Evolutionary conservation across 495 filamentous ascomycete species (phyloP).

Genomic region (Chaetomium tenue): DNA sequence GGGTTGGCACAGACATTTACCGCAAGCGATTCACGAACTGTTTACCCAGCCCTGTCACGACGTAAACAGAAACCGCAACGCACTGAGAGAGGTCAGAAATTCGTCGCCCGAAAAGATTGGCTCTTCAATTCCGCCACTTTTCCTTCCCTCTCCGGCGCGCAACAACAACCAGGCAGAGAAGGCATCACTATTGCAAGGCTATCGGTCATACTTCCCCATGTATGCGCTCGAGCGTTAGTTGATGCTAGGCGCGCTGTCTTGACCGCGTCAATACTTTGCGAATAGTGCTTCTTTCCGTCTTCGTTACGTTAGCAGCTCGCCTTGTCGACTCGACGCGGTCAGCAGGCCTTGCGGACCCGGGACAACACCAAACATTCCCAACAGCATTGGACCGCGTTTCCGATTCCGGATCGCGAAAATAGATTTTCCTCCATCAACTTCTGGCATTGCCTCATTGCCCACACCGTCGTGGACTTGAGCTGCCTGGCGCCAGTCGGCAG

Average conservation of each 20-base stretch:
- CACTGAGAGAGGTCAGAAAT: background rate
- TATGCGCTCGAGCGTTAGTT: conserved; percentile 20
- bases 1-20: conserved; percentile 25
- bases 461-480: background rate
- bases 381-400: conserved; percentile 4
- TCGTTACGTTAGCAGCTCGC: background rate
- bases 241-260: conserved; percentile 28
- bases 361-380: background rate
- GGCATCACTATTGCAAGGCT: conserved; percentile 19
- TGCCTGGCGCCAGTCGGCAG: background rate
- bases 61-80: conserved; percentile 29
- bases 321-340: conserved; percentile 1
- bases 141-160: conserved; percentile 4
- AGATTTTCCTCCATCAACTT: background rate
- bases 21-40: conserved; percentile 13
- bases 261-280: conserved; percentile 22
- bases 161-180: conserved; percentile 16
- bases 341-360: background rate
- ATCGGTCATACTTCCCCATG: conserved; percentile 23
- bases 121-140: conserved; percentile 8
- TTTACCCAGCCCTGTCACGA: conserved; percentile 29
- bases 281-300: background rate
- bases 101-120: background rate
- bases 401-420: background rate
- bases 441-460: background rate